These are phyloP conservation scores for Ophiocordyceps robertsii DNA, from an alignment of 2,329 filamentous ascomycete genomes.

Conservation along the genomic window DNA sequence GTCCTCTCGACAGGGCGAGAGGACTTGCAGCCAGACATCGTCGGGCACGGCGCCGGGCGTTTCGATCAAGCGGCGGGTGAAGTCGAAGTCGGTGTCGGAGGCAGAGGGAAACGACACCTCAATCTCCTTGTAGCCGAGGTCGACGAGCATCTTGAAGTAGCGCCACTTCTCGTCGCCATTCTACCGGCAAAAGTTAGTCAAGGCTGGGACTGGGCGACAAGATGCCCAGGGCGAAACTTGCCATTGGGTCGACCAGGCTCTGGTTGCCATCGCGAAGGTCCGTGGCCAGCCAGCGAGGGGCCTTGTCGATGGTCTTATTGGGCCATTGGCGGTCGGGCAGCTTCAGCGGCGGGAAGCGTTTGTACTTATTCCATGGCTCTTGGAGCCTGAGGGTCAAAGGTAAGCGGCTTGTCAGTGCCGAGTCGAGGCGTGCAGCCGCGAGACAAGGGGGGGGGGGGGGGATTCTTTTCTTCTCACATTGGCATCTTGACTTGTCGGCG, in stretches of 20 bases:
- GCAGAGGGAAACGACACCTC: constrained; percentile 93
- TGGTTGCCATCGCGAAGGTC: constrained; percentile 84
- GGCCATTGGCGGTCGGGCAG: constrained; percentile 73
- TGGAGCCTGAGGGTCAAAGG: constrained; percentile 43
- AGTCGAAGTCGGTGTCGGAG: constrained; percentile 92
- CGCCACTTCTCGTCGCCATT: constrained; percentile 89
- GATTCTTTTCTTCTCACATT: constrained; percentile 2
- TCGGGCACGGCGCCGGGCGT: constrained; percentile 74
- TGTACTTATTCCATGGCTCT: constrained; percentile 67
- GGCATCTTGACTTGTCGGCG: constrained; percentile 4
- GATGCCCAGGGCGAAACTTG: constrained; percentile 18
- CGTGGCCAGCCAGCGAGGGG: constrained; percentile 82
- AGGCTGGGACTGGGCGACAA: background rate
- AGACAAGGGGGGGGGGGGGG: background rate
- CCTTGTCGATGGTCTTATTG: constrained; percentile 65
- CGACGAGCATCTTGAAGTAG: constrained; percentile 89
- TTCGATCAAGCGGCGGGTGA: constrained; percentile 74
- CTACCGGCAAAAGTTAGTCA: constrained; percentile 26
- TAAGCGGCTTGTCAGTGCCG: background rate
- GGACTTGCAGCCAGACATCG: constrained; percentile 83
- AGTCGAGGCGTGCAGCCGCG: background rate
- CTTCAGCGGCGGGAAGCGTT: constrained; percentile 43
- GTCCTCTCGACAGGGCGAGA: constrained; percentile 83
- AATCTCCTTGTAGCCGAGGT: constrained; percentile 94
- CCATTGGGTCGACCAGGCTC: constrained; percentile 86